Evolutionary conservation across 305 asterid genomes (phyloP).

Genomic region (Euphrasia arctica): DNA sequence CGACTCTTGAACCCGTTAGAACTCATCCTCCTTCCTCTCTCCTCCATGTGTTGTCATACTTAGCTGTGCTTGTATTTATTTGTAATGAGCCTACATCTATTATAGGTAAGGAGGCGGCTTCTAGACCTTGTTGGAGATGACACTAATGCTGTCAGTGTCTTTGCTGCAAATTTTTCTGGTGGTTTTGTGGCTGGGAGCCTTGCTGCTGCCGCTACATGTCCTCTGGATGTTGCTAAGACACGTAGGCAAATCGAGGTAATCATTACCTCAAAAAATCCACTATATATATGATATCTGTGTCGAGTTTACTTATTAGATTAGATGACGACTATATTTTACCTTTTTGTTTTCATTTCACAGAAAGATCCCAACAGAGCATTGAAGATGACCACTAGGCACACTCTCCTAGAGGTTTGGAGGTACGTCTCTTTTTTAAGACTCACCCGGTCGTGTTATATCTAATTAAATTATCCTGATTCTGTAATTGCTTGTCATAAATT

Average conservation of each 20-base stretch:
- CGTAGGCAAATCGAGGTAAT: constrained; percentile 80
- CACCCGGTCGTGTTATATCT: background rate
- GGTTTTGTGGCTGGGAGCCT: constrained; percentile 76
- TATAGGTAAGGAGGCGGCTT: constrained; percentile 56
- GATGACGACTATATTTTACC: background rate
- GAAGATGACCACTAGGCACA: constrained; percentile 69
- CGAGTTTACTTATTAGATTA: background rate
- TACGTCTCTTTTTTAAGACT: constrained; percentile 21
- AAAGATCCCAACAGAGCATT: constrained; percentile 60
- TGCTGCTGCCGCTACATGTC: constrained; percentile 90
- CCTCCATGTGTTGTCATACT: background rate
- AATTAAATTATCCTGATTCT: background rate
- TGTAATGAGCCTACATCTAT: constrained; percentile 3
- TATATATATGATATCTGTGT: background rate
- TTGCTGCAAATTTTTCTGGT: constrained; percentile 67
- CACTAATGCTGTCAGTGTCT: constrained; percentile 39
- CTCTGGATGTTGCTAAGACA: constrained; percentile 82
- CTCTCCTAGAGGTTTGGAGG: constrained; percentile 74
- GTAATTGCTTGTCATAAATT: background rate
- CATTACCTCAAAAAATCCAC: background rate
- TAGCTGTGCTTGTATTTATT: background rate
- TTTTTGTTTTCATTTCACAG: constrained; percentile 31
- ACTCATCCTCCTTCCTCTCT: background rate
- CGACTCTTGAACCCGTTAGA: constrained; percentile 83
- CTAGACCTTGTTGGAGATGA: constrained; percentile 54